Base-by-base conservation (phyloP, 1,139 yeast genomes). In the Taiozyma onychis region DNA sequence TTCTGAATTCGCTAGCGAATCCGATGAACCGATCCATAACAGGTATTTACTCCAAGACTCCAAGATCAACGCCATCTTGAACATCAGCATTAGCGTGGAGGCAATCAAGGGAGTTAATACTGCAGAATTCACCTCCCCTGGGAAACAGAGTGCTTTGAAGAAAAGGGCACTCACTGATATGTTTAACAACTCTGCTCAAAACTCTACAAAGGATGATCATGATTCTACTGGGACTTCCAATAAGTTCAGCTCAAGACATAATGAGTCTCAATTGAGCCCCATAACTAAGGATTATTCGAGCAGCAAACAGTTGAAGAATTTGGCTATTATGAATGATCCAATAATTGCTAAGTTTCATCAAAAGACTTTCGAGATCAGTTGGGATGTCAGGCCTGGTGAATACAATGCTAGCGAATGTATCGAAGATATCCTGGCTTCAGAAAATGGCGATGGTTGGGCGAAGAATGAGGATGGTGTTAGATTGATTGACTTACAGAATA, bases 361-460 rank as follows among this genome's bases (percentile, higher is more conserved):
- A 53, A 79, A 78, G 57, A 79, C 89, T 1, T 77, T 85, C 60
- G 83, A 85, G 51, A 75, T 86, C 41, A 78, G 88, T 0, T 89
- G 96, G 96, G 90, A 86, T 59, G 81, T 84, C 2, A 79, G 85
- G 51, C 84, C 89, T 16, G 81, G 88, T 47, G 93, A 86, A 55
- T 80, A 77, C 53, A 74, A 85, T 11, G 95, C 97, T 0, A 78
- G 78, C 46, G 85, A 81, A 50, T 81, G 93, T 56, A 75, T 90
- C 11, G 81, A 83, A 43, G 95, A 88, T 64, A 85, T 91, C 3
- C 78, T 89, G 54, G 27, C 27, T 24, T 22, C 28, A 13, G 76
- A 78, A 24, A 88, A 86, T 24, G 88, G 91, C 1, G 78, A 80
- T 48, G 95, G 93, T 0, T 85, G 86, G 86, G 73, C 74, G 4